Evolutionary conservation across 495 filamentous ascomycete species (phyloP).

Genomic region (Xylaria intraflava): DNA sequence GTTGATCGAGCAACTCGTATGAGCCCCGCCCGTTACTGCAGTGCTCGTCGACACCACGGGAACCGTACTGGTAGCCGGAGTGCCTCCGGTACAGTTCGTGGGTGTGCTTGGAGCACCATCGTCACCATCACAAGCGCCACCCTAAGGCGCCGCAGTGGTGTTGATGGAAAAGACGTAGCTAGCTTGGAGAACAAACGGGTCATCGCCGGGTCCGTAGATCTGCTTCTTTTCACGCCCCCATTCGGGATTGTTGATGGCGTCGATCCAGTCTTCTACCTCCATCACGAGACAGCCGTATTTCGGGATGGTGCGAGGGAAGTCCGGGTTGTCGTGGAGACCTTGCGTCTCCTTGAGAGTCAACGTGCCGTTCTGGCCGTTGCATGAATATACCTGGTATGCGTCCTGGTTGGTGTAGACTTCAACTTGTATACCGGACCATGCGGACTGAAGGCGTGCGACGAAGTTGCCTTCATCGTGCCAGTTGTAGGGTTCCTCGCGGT

Average conservation of each 20-base stretch:
- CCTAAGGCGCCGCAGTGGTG: slow-evolving; percentile 23
- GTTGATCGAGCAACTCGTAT: background rate
- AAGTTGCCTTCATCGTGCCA: slow-evolving; percentile 48
- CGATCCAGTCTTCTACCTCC: slow-evolving; percentile 68
- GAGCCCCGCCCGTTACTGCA: background rate
- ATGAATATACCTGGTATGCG: slow-evolving; percentile 72
- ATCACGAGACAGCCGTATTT: slow-evolving; percentile 70
- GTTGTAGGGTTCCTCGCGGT: slow-evolving; percentile 43
- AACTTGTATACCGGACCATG: slow-evolving; percentile 64
- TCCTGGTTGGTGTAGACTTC: slow-evolving; percentile 70
- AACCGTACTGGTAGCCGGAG: background rate
- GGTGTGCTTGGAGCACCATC: background rate
- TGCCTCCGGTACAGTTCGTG: background rate
- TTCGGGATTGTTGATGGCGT: slow-evolving; percentile 71
- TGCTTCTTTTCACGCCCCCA: slow-evolving; percentile 61
- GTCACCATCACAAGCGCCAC: background rate
- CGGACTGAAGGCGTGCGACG: slow-evolving; percentile 55
- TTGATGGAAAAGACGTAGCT: slow-evolving; percentile 56
- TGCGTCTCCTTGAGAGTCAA: slow-evolving; percentile 58
- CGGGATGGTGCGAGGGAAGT: slow-evolving; percentile 44
- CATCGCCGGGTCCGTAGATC: slow-evolving; percentile 56
- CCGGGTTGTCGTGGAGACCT: slow-evolving; percentile 38
- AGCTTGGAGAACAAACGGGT: slow-evolving; percentile 57
- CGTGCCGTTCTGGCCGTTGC: slow-evolving; percentile 64
- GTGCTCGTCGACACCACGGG: background rate